phyloP scores from a whole-genome alignment of 2,329 filamentous ascomycete genomes.

The Chrysosphaeria jannelii region DNA sequence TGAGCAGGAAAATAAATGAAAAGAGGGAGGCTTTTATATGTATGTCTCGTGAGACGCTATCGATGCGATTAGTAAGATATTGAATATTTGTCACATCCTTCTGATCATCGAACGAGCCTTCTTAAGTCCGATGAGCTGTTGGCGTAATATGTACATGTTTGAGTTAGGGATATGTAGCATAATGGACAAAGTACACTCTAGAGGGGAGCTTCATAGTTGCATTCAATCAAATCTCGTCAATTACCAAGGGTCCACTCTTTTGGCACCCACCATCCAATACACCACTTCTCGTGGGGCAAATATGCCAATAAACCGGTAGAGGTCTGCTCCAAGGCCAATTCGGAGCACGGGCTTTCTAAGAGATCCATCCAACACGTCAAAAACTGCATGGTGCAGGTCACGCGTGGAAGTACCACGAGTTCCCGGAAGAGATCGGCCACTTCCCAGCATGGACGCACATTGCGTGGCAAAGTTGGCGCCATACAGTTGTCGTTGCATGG shows the following conservation, averaged over 20 bases:
- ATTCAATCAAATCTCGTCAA: too few relatives aligned
- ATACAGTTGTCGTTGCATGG: constrained; percentile 27
- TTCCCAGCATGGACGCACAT: constrained; percentile 21
- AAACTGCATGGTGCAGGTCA: constrained; percentile 60
- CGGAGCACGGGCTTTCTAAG: constrained; percentile 33
- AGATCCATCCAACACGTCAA: constrained; percentile 53
- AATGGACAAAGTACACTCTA: too few relatives aligned
- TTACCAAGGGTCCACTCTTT: constrained; percentile 26
- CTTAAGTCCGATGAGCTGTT: too few relatives aligned
- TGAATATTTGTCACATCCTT: too few relatives aligned
- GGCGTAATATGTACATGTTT: too few relatives aligned
- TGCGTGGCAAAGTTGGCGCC: constrained; percentile 28
- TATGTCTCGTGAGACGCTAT: too few relatives aligned
- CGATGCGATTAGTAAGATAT: too few relatives aligned
- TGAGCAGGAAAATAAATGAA: too few relatives aligned
- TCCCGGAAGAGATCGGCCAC: constrained; percentile 21
- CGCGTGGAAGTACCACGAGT: constrained; percentile 41
- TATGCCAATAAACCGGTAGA: constrained; percentile 62
- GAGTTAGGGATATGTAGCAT: too few relatives aligned
- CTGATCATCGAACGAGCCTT: too few relatives aligned
- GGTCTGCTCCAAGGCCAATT: constrained; percentile 55
- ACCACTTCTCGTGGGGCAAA: constrained; percentile 53
- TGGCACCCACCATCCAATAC: constrained; percentile 78
- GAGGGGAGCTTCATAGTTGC: too few relatives aligned
- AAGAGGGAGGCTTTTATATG: too few relatives aligned